A percentile compares a stretch with the other conserved stretches of the same genome.
Evolutionary conservation across 2,329 filamentous ascomycete species (phyloP).

Genomic region (Moelleriella libera): DNA sequence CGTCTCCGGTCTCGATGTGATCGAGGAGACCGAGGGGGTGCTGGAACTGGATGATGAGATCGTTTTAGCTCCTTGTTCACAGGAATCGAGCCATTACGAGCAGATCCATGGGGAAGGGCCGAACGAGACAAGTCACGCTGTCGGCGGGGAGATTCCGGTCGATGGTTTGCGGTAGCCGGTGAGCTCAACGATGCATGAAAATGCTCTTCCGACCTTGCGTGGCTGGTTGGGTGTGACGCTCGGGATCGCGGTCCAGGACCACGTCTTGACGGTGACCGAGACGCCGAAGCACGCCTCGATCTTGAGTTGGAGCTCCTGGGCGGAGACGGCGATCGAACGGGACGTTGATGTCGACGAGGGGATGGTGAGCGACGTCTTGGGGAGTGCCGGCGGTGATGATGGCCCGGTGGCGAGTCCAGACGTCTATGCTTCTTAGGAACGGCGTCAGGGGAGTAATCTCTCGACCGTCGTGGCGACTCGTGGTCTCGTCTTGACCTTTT

Average conservation of each 20-base stretch:
- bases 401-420: slow-evolving; percentile 16
- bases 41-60: background rate
- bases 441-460: slow-evolving; percentile 24
- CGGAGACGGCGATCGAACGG: slow-evolving; percentile 13
- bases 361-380: slow-evolving; percentile 8
- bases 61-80: background rate
- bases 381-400: slow-evolving; percentile 10
- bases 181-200: slow-evolving; percentile 5
- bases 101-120: slow-evolving; percentile 6
- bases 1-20: slow-evolving; percentile 13
- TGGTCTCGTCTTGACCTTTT: slow-evolving; percentile 24
- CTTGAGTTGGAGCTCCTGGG: slow-evolving; percentile 8
- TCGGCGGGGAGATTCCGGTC: slow-evolving; percentile 2
- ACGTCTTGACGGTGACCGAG: slow-evolving; percentile 11
- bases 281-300: slow-evolving; percentile 10
- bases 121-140: slow-evolving; percentile 10
- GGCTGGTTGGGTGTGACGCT: background rate
- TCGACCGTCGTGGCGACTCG: slow-evolving; percentile 23
- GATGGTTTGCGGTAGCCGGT: slow-evolving; percentile 4
- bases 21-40: slow-evolving; percentile 13
- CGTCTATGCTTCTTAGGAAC: slow-evolving; percentile 16
- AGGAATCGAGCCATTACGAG: slow-evolving; percentile 4
- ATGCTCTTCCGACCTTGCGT: slow-evolving; percentile 2
- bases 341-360: slow-evolving; percentile 14
- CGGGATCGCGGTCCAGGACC: slow-evolving; percentile 1